Evolutionary conservation across 164 flowering plant species (phyloP), one percentile per base, ranked within the genome.

Genomic region (Amborella trichopoda): DNA sequence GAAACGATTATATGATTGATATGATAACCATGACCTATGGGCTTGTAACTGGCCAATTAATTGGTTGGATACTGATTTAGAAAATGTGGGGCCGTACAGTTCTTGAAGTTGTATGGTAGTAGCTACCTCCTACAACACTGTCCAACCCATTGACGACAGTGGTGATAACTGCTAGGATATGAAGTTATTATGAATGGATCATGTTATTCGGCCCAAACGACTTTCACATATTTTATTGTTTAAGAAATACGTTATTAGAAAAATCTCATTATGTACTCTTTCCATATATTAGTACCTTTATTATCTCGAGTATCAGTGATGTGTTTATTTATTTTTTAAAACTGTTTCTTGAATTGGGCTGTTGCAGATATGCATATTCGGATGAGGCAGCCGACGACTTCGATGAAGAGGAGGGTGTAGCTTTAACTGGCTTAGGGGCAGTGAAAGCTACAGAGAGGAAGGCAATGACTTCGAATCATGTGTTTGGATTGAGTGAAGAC

Each of bases 301-400:
- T n/a, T n/a, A n/a, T n/a, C n/a, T n/a, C n/a, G n/a, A n/a, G n/a
- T n/a, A n/a, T n/a, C n/a, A n/a, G n/a, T n/a, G n/a, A n/a, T n/a
- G n/a, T n/a, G n/a, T n/a, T n/a, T n/a, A n/a, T n/a, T n/a, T n/a
- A 33, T 33, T 33, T 33, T 33, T 17, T 2, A 33, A 33, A 33
- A 33, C 16, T 33, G 16, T 2, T 33, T 2, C 21, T 16, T 38
- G 11, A 18, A 33, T 38, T 38, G 41, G 20, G 8, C 26, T 25
- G 39, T 25, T 61, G 28, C 56, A 76, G 81, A 53, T 73, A 73
- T 28, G 75, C 86, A 6, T 83, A 78, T 62, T 68, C 70, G 9
- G 94, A 76, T 46, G 93, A 78, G 43, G 56, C 66, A 1, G 84
- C 71, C 5, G 94, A 80, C 6, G 80, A 78, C 37, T 49, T 62